Percentiles rank a stretch among this genome's conserved stretches.
Evolutionary conservation across 1,139 yeast species (phyloP).

Genomic region (Hyphopichia fennica): DNA sequence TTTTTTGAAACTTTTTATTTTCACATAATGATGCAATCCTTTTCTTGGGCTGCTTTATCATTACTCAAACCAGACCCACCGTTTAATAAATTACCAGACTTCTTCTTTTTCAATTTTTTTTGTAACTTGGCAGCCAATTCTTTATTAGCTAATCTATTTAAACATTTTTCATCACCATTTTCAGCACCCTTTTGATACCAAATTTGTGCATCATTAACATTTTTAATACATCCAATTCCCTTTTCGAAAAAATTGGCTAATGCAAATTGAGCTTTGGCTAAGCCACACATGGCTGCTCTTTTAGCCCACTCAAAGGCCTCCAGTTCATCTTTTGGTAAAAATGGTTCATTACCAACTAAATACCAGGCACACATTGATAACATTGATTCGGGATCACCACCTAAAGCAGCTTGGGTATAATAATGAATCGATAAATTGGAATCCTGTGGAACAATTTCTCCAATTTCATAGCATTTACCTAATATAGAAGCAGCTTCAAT

Average conservation of each 20-base stretch:
- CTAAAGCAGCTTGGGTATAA: constrained; percentile 86
- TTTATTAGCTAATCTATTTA: constrained; percentile 35
- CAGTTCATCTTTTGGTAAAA: constrained; percentile 70
- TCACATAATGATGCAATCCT: constrained; percentile 45
- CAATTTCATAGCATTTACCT: constrained; percentile 84
- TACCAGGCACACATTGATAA: constrained; percentile 97
- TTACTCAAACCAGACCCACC: no score
- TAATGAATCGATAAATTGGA: constrained; percentile 86
- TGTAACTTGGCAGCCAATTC: constrained; percentile 30
- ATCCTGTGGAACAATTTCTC: constrained; percentile 78
- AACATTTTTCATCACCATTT: constrained; percentile 69
- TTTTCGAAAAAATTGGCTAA: constrained; percentile 81
- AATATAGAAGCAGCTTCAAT: constrained; percentile 75
- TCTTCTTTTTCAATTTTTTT: constrained; percentile 29
- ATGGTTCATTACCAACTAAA: constrained; percentile 84
- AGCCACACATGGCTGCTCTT: constrained; percentile 74
- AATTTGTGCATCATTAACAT: constrained; percentile 55
- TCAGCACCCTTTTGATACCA: constrained; percentile 82
- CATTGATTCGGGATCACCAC: constrained; percentile 89
- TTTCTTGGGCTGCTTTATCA: constrained; percentile 31
- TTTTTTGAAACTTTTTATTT: neutral
- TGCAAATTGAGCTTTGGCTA: constrained; percentile 84
- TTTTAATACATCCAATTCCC: constrained; percentile 80
- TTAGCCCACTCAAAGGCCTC: constrained; percentile 96
- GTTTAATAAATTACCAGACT: constrained; percentile 6